Percentiles rank a stretch among this genome's conserved stretches.
phyloP scores from a whole-genome alignment of 176 grass and related monocot species.

The Eragrostis nindensis region DNA sequence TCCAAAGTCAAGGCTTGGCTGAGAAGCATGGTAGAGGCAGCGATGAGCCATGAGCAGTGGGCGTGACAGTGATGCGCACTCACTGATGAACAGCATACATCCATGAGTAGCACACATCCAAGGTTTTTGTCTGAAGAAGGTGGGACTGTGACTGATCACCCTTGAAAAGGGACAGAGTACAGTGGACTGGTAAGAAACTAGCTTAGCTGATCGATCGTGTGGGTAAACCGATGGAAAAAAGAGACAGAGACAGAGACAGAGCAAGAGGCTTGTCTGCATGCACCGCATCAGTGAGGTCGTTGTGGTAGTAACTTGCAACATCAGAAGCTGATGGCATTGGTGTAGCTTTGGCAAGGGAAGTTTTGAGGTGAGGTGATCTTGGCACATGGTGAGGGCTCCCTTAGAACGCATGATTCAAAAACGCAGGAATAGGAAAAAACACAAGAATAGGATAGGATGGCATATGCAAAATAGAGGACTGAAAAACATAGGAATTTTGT shows the following conservation, averaged over 20 bases:
- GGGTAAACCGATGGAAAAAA: background rate
- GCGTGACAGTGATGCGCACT: background rate
- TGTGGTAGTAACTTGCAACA: constrained; percentile 15
- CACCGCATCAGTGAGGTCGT: background rate
- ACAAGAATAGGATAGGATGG: too few species aligned
- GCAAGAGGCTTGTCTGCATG: background rate
- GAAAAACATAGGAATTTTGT: too few species aligned
- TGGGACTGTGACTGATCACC: background rate
- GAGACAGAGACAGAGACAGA: too few species aligned
- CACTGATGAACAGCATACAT: background rate
- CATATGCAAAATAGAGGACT: too few species aligned
- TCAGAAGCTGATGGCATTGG: constrained; percentile 37
- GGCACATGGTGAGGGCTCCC: too few species aligned
- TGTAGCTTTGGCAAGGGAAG: constrained; percentile 44
- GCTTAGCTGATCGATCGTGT: background rate
- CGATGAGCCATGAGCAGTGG: constrained; percentile 17
- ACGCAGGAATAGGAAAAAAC: too few species aligned
- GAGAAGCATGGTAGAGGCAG: constrained; percentile 35
- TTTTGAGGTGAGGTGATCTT: background rate
- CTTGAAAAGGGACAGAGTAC: background rate
- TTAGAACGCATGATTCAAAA: too few species aligned
- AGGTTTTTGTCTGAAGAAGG: background rate
- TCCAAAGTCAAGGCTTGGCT: constrained; percentile 30
- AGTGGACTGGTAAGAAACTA: background rate
- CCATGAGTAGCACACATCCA: background rate